A percentile compares a stretch with the other conserved stretches of the same genome.
These are phyloP conservation scores for Spergularia azorica DNA, from an alignment of 179 eudicot genomes.

Conservation along the genomic window DNA sequence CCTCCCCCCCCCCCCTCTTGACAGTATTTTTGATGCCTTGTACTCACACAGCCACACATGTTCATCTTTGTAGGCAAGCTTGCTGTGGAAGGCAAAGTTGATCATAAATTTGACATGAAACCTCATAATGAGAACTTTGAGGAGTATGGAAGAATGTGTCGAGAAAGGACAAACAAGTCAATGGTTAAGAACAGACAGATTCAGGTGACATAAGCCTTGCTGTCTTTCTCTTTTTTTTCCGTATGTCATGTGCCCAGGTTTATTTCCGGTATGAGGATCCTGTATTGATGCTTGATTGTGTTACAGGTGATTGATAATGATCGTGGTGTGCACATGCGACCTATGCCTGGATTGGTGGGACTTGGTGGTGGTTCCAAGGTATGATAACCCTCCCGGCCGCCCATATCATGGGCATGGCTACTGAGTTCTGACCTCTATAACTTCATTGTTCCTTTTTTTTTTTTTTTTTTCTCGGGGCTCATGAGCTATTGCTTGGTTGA, in stretches of 20 bases:
- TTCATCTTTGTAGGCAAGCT: slow-evolving; percentile 48
- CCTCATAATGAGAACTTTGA: slow-evolving; percentile 83
- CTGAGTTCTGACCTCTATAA: not conserved
- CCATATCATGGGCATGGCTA: too few species aligned
- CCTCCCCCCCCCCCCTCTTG: too few species aligned
- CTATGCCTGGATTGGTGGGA: slow-evolving; percentile 96
- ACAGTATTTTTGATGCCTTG: too few species aligned
- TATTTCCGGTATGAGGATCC: not conserved
- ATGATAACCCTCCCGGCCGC: slow-evolving; percentile 13
- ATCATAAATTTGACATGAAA: slow-evolving; percentile 93
- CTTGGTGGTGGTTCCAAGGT: slow-evolving; percentile 66
- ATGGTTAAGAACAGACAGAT: slow-evolving; percentile 91
- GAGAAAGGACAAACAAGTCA: slow-evolving; percentile 90
- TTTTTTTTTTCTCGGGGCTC: not conserved
- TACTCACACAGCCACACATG: not conserved
- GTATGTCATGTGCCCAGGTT: not conserved
- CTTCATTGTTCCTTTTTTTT: not conserved
- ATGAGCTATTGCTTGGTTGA: too few species aligned
- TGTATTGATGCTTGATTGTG: not conserved
- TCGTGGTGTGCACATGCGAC: slow-evolving; percentile 91
- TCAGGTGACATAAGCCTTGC: slow-evolving; percentile 40
- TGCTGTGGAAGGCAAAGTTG: slow-evolving; percentile 87
- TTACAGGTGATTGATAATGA: slow-evolving; percentile 82
- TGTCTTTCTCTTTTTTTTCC: not conserved
- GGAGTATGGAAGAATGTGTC: slow-evolving; percentile 89